A percentile compares a stretch with the other conserved stretches of the same genome.
Evolutionary conservation across 176 grass and related monocot genomes (phyloP).

Genomic region (Pontederia crassipes): DNA sequence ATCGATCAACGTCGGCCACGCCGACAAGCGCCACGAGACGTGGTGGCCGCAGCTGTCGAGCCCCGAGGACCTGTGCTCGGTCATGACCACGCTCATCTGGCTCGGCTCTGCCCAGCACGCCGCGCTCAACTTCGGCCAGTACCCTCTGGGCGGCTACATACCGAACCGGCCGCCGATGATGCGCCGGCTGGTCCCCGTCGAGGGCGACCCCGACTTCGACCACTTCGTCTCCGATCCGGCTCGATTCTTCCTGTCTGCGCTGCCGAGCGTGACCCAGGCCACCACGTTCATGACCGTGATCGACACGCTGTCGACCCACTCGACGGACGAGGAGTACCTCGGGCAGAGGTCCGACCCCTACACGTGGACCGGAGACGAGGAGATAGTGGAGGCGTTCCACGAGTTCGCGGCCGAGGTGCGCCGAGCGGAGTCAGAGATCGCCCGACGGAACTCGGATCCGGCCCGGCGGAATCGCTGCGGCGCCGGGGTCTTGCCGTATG

Average conservation of each 20-base stretch:
- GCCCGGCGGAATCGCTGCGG: constrained; percentile 54
- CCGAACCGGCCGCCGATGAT: constrained; percentile 92
- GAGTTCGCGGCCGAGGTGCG: constrained; percentile 52
- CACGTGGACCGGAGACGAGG: constrained; percentile 60
- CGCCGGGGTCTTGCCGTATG: constrained; percentile 79
- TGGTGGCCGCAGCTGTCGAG: constrained; percentile 74
- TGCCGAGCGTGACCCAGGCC: constrained; percentile 75
- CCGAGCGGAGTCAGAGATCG: constrained; percentile 62
- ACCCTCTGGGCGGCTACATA: constrained; percentile 82
- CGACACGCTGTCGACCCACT: constrained; percentile 95
- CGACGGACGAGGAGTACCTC: constrained; percentile 84
- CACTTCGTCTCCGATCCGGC: constrained; percentile 56
- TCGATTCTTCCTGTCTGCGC: constrained; percentile 72
- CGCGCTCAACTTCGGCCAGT: constrained; percentile 95
- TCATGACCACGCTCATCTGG: constrained; percentile 81
- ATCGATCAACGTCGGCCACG: constrained; percentile 61
- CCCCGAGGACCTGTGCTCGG: constrained; percentile 40
- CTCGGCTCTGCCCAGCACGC: constrained; percentile 85
- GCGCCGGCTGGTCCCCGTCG: constrained; percentile 71
- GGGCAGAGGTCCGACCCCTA: constrained; percentile 50
- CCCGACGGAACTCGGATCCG: constrained; percentile 43
- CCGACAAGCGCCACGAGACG: constrained; percentile 51
- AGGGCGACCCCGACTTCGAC: constrained; percentile 71
- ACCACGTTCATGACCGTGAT: constrained; percentile 97
- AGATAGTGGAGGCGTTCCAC: constrained; percentile 30